Base-by-base conservation (phyloP, 257 asterid genomes). In the Coffea canephora region DNA sequence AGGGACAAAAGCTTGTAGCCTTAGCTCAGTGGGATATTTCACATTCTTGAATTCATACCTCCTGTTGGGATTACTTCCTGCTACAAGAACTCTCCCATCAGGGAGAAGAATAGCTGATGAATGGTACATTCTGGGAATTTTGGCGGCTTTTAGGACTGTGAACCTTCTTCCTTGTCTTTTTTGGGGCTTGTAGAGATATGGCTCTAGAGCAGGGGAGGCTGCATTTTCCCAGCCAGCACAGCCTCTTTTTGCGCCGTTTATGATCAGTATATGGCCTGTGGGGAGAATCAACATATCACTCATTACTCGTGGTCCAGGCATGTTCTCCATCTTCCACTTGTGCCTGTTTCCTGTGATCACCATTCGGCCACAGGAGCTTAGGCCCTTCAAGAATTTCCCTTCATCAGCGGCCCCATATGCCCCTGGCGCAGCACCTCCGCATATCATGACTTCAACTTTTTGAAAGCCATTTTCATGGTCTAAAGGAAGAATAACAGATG, bases 401-500 rank as follows among this genome's bases (percentile, higher is more conserved):
- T 72, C 25, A 49, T 2, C 43, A 23, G 96, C 87, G 5, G 87
- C 85, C 8, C 74, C 57, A 31, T 71, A 84, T 1, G 91, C 95
- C 5, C 89, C 89, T 0, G n/a, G 52, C 3, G 82, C 83, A 0
- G 88, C 91, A 6, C 96, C 96, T 8, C 97, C 94, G 43, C 93
- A 92, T 8, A 92, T 78, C 96, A 92, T 81, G 49, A 92, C 93
- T 76, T 91, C 97, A 3, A 86, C 91, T 79, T 77, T 86, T 13
- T 8, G 25, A 71, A 89, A 90, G 16, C 80, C 75, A 3, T 89
- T 49, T 0, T 15, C 49, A 75, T 88, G 86, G 82, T 84, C 74
- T 43, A 91, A 49, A 0, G 97, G 96, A 45, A 92, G 93, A 43
- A 91, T 81, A 23, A 91, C 96, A 0, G 94, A 91, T 0, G 94